Evolutionary conservation across 768 basidiomycete species (phyloP).

Genomic region (Amanita muscaria): DNA sequence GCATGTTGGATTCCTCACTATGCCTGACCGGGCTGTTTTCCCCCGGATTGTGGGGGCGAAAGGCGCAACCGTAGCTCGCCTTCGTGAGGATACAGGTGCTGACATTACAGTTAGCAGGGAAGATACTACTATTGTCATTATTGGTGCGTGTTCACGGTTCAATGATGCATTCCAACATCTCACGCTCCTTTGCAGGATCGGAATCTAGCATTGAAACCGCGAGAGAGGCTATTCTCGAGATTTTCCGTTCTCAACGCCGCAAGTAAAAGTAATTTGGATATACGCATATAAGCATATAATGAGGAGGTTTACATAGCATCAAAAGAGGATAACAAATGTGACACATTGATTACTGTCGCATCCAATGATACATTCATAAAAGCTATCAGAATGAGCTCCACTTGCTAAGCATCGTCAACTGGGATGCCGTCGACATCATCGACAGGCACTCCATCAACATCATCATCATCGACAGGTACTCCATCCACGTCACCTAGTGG

Average conservation of each 20-base stretch:
- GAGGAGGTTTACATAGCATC: not conserved
- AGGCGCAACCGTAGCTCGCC: constrained; percentile 81
- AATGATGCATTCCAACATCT: not conserved
- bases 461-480: constrained; percentile 33
- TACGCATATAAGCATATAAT: not conserved
- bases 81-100: constrained; percentile 83
- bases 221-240: constrained; percentile 66
- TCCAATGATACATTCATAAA: not conserved
- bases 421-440: constrained; percentile 28
- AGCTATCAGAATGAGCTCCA: not conserved
- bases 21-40: constrained; percentile 77
- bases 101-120: constrained; percentile 90
- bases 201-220: constrained; percentile 62
- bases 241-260: constrained; percentile 36
- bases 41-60: constrained; percentile 91
- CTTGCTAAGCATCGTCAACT: constrained; percentile 22
- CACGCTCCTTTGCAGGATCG: constrained; percentile 38
- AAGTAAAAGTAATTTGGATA: constrained; percentile 21
- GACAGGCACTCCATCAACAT: constrained; percentile 35
- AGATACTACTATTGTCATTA: constrained; percentile 78
- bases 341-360: too few species aligned
- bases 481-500: constrained; percentile 32
- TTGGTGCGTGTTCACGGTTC: constrained; percentile 45
- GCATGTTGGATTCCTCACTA: constrained; percentile 78
- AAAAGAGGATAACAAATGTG: too few species aligned